Evolutionary conservation across 2,329 filamentous ascomycete genomes (phyloP).

Genomic region (Verticillium isaacii): DNA sequence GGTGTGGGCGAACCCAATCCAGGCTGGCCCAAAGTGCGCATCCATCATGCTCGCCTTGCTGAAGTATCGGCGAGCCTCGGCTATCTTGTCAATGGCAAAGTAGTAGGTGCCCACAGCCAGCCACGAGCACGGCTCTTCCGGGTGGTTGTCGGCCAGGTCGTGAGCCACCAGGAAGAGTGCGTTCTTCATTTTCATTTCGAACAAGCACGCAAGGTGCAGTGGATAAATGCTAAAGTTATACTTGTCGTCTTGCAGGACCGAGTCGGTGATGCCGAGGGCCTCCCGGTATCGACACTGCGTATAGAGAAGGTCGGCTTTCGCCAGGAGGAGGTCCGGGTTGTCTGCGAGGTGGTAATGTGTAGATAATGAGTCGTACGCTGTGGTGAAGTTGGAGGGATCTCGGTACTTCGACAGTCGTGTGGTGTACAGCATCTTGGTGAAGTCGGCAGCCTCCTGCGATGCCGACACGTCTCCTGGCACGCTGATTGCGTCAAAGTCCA

Average conservation of each 20-base stretch:
- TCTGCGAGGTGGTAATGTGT: constrained; percentile 85
- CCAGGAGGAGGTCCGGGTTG: constrained; percentile 87
- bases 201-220: constrained; percentile 84
- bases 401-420: constrained; percentile 94
- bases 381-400: constrained; percentile 75
- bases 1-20: constrained; percentile 98
- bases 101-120: constrained; percentile 95
- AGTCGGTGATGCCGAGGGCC: constrained; percentile 76
- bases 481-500: constrained; percentile 83
- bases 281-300: constrained; percentile 92
- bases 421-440: constrained; percentile 93
- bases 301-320: constrained; percentile 85
- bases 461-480: constrained; percentile 59
- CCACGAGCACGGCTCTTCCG: constrained; percentile 87
- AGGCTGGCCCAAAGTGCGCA: constrained; percentile 92
- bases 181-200: constrained; percentile 82
- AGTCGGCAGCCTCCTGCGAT: constrained; percentile 84
- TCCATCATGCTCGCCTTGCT: constrained; percentile 98
- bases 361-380: constrained; percentile 83
- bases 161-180: constrained; percentile 88
- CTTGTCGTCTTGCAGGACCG: constrained; percentile 76
- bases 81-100: constrained; percentile 80
- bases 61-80: constrained; percentile 92
- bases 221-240: constrained; percentile 89
- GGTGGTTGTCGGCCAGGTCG: constrained; percentile 86